Conservation (phyloP, 257 asterid genomes). For the Capsicum rhomboideum region DNA sequence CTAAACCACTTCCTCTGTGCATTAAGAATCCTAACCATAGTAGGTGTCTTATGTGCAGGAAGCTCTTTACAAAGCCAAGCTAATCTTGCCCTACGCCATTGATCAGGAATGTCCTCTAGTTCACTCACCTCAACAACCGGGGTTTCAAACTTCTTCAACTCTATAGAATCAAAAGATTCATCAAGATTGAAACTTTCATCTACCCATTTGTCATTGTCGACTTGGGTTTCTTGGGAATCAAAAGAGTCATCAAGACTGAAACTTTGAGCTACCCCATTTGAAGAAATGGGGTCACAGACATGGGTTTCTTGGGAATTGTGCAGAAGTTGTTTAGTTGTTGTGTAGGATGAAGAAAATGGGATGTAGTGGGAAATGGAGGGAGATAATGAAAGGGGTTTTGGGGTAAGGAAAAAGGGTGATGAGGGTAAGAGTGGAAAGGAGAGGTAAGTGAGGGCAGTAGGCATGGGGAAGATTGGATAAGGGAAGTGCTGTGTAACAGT, state of each 20-base stretch:
- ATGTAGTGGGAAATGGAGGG: conserved; percentile 5
- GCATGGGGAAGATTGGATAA: conserved; percentile 5
- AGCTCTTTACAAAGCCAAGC: conserved; percentile 99
- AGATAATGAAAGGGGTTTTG: conserved; percentile 14
- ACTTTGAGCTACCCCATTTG: conserved; percentile 17
- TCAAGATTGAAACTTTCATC: conserved; percentile 34
- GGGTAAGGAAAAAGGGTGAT: not conserved
- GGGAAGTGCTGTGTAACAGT: not conserved
- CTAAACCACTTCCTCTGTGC: conserved; percentile 89
- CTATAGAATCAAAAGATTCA: conserved; percentile 45
- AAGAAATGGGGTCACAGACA: conserved; percentile 7
- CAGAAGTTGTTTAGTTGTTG: conserved; percentile 7
- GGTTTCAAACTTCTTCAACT: conserved; percentile 31
- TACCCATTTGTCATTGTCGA: conserved; percentile 10
- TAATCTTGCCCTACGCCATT: conserved; percentile 87
- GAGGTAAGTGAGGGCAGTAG: conserved; percentile 10
- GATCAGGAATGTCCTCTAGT: conserved; percentile 86
- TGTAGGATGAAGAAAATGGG: conserved; percentile 16
- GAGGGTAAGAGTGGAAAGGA: conserved; percentile 8
- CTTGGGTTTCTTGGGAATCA: conserved; percentile 16
- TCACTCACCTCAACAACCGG: conserved; percentile 58
- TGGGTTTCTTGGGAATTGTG: conserved; percentile 9
- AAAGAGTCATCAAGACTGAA: conserved; percentile 41
- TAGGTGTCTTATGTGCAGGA: conserved; percentile 59
- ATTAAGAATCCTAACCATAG: conserved; percentile 65